Evolutionary conservation across 2,329 filamentous ascomycete genomes (phyloP), one percentile per base, ranked within the genome.

Genomic region (Clathrospora elynae): DNA sequence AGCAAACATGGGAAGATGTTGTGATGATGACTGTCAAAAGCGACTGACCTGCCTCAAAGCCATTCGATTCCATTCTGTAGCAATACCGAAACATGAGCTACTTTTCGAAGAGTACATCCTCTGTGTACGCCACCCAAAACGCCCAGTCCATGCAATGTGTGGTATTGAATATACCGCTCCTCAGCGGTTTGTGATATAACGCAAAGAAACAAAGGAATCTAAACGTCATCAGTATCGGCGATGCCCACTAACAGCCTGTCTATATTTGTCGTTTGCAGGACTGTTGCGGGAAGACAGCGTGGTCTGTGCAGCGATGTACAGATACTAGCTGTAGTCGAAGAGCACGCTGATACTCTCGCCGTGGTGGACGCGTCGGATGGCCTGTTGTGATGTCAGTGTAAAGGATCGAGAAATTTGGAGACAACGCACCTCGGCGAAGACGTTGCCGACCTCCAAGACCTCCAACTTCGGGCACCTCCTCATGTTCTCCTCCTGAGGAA

Each of bases 331-430:
- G 71, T 89, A 87, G 67, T 90, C 86, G 73, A 99, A 99, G 36
- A 99, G 80, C 49, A 93, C 89, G 69, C 90, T 96, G 73, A 99
- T 96, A 64, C 90, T 96, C 76, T 99, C 93, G 62, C 93, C 93
- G 71, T 97, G 91, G 73, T 99, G 93, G 46, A 97, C 92, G 51
- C 93, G 84, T 52, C 93, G 87, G 59, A 97, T 96, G 35, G 93
- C 84, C 82, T 84, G 43, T 12, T 24, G 16, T 31, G 36, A 1
- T 12, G 24, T 34, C n/a, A 37, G 5, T 2, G 26, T 31, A 45
- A 69, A 52, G 69, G 64, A 43, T 13, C 7, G 12, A 13, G 9
- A n/a, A n/a, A n/a, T n/a, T 24, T 18, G 19, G 8, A n/a, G 13
- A 10, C 2, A 30, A 67, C 71, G 59, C 69, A 83, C 89, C 79